Evolutionary conservation across 73 alveolate species (phyloP), one percentile per base, ranked within the genome.

Genomic region (Durusdinium trenchii): DNA sequence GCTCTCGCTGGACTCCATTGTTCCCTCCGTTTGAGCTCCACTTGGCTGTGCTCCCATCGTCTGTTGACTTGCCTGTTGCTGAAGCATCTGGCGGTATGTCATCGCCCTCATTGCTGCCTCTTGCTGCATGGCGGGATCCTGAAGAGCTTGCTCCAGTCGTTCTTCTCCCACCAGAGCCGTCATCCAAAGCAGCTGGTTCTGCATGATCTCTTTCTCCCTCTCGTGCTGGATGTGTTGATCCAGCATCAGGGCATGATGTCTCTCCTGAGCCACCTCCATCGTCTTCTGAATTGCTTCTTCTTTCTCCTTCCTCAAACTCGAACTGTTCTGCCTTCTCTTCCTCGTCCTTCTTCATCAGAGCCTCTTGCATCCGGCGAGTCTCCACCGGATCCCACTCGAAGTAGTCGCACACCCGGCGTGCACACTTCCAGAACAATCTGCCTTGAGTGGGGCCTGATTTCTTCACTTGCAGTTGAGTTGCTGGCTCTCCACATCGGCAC

Each of bases 381-480:
- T 47, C 91, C 47, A 30, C 45, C 60, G 47, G n/a, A 45, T 81
- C 91, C 91, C 91, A 81, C 43, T 45, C 45, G 91, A 81, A 81
- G 71, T 6, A 47, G 42, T 81, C 69, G 91, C 91, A 81, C 67
- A 81, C 69, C 30, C 43, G 14, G 0, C 30, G 47, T 0, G 42
- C 46, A 46, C 91, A 81, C n/a, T 3, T 43, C 61, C 42, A 81
- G 45, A 81, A 81, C 35, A 46, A 69, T 0, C 91, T 64, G 6
- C 91, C 91, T 32, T 81, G 64, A 0, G 64, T 81, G 71, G 91
- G 91, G 0, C 91, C 91, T 9, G 26, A 45, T 45, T 81, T 81
- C 91, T 46, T 81, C n/a, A 48, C 67, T 69, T 18, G 5, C 45
- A 32, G 69, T 0, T 45, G 43, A 0, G 14, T 16, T 43, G 67